phyloP scores from a whole-genome alignment of 495 filamentous ascomycete species.

The Xylaria sp. region DNA sequence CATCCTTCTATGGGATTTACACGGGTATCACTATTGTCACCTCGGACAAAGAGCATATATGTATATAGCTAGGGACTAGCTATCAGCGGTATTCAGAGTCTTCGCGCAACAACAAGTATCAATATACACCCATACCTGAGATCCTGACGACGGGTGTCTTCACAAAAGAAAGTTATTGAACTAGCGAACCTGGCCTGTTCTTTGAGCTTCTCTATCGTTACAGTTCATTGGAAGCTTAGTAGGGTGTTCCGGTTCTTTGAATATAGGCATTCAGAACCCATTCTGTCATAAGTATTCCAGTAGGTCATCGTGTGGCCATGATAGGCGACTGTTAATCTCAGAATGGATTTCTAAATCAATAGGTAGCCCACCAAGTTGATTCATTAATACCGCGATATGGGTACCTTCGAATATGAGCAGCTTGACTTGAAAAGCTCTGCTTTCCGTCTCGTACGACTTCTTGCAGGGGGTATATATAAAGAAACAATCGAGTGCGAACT shows the following conservation, averaged over 20 bases:
- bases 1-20: no score
- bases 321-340: neutral
- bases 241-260: neutral
- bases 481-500: conserved; percentile 31
- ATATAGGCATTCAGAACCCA: neutral
- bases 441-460: conserved; percentile 32
- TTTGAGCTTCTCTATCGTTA: neutral
- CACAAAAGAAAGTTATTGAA: neutral
- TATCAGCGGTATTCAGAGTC: no score
- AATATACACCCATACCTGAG: no score
- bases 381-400: neutral
- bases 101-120: no score
- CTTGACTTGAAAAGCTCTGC: conserved; percentile 19
- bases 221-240: neutral
- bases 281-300: neutral
- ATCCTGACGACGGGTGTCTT: neutral
- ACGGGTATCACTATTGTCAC: no score
- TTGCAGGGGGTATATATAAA: neutral
- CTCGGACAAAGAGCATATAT: no score
- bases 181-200: neutral
- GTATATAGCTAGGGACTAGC: no score
- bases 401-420: conserved; percentile 4
- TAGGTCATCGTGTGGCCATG: neutral
- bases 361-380: neutral
- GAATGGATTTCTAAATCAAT: neutral